Conservation (phyloP, 225 moss, liverwort and hornwort species). For the Polytrichum commune region DNA sequence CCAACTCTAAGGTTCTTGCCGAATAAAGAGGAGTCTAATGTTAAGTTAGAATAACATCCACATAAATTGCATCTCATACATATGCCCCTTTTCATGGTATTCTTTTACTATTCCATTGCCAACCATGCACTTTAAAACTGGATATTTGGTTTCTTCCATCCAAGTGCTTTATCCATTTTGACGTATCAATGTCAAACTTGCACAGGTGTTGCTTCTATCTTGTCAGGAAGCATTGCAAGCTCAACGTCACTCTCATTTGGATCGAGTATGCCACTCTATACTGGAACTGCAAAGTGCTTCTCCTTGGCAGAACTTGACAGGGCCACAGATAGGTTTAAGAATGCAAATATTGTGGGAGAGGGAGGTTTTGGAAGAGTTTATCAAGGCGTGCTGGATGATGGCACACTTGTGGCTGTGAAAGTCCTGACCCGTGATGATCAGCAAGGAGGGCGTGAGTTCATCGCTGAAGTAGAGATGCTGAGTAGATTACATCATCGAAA, state of each 20-base stretch:
- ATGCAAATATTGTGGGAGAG: conserved; percentile 75
- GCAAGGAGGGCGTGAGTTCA: conserved; percentile 71
- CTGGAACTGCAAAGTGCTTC: conserved; percentile 74
- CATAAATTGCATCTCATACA: too few species aligned
- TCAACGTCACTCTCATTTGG: conserved; percentile 68
- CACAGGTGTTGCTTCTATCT: conserved; percentile 52
- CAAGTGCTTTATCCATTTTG: neutral
- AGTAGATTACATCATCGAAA: conserved; percentile 85
- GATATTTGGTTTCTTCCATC: neutral
- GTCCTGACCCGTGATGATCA: conserved; percentile 65
- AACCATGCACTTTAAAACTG: too few species aligned
- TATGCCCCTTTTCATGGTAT: too few species aligned
- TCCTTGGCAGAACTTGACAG: conserved; percentile 63
- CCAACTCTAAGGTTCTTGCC: too few species aligned
- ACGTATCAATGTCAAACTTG: conserved; percentile 8
- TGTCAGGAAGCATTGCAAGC: conserved; percentile 56
- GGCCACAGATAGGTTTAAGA: conserved; percentile 74
- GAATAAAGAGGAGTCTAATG: too few species aligned
- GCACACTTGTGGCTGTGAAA: conserved; percentile 73
- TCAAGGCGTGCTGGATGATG: conserved; percentile 73
- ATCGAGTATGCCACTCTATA: conserved; percentile 65
- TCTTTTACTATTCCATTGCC: too few species aligned
- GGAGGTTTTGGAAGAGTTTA: conserved; percentile 92
- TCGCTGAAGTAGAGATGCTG: conserved; percentile 83
- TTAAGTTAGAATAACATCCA: too few species aligned